Base-by-base conservation (phyloP, 2,329 filamentous ascomycete species). In the Ciborinia camelliae region DNA sequence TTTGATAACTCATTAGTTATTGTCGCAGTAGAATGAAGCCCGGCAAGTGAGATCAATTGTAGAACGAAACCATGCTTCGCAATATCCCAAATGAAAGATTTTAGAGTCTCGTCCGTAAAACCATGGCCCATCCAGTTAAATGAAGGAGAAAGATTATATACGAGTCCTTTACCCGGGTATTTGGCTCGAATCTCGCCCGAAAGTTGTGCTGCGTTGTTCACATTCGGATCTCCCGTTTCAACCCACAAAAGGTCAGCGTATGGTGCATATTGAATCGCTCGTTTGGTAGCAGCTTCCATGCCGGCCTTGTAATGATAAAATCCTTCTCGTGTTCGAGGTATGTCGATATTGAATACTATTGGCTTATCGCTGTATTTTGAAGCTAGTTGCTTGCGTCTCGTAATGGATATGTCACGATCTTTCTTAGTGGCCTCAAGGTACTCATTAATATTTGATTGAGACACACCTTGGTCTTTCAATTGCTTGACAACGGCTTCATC, bases 71-170 rank as follows among this genome's bases (percentile, higher is more conserved):
- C 94, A 72, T 97, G 90, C 75, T 88, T 87, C 10, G 93, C 95
- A 69, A 99, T 86, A 76, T 98, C 94, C 94, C 94, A 98, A 72
- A 99, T 90, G 77, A 99, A 99, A 7, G 86, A 92, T 79, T 90
- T 92, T 63, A 99, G 83, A 7, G 89, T 89, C 67, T 86, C 87
- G 68, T 92, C 87, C 3, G 85, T 89, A 79, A 98, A 99, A 37
- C 94, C 95, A 75, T 98, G 93, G 14, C 87, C 87, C 86, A 96
- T 95, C 95, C 95, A 99, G 82, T 99, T 98, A 84, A 99, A 99
- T 10, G 91, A 96, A 0, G 95, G 95, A 5, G 89, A 93, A 1
- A 99, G 84, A 79, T 99, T 99, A 81, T 99, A 99, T 0, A 98
- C 94, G 30, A 99, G 84, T 43, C 91, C 90, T 84, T 98, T 98